Evolutionary conservation across 108 stramenopile genomes (phyloP).

Genomic region (Chaetoceros muelleri): DNA sequence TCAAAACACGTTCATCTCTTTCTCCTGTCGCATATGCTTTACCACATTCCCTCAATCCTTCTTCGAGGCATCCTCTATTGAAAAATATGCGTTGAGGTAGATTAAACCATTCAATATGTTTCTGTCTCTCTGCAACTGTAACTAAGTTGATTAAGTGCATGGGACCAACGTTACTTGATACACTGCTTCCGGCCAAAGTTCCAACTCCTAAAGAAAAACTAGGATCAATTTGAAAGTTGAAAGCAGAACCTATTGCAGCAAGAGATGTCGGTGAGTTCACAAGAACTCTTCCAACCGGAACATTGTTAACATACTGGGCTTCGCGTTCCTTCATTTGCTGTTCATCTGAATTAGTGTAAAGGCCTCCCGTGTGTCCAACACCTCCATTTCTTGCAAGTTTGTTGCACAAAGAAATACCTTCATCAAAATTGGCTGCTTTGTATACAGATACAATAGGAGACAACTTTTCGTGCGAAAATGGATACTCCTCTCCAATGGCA

Average conservation of each 20-base stretch:
- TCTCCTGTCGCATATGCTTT: conserved; percentile 2
- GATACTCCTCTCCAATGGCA: conserved; percentile 7
- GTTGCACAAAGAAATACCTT: conserved; percentile 10
- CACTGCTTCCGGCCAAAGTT: conserved; percentile 11
- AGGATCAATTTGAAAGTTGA: conserved; percentile 24
- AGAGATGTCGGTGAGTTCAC: conserved; percentile 19
- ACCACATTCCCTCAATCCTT: conserved; percentile 2
- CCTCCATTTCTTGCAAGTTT: conserved; percentile 11
- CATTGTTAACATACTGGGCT: conserved; percentile 10
- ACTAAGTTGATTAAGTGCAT: conserved; percentile 21
- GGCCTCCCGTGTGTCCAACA: conserved; percentile 19
- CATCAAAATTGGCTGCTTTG: conserved; percentile 14
- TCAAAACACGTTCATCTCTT: conserved; percentile 1
- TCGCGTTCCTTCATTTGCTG: conserved; percentile 1
- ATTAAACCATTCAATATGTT: conserved; percentile 23
- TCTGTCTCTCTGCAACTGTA: conserved; percentile 19
- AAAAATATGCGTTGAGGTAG: conserved; percentile 17
- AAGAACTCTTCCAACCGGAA: conserved; percentile 16
- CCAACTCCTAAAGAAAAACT: conserved; percentile 21
- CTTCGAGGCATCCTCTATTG: conserved; percentile 10
- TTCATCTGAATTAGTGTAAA: conserved; percentile 11
- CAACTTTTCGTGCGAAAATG: conserved; percentile 21
- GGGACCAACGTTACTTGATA: conserved; percentile 20
- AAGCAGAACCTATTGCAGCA: conserved; percentile 17
- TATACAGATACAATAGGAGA: conserved; percentile 18